These are phyloP conservation scores for Solioccasus polychromus DNA, from an alignment of 768 basidiomycete species.

Conservation along the genomic window DNA sequence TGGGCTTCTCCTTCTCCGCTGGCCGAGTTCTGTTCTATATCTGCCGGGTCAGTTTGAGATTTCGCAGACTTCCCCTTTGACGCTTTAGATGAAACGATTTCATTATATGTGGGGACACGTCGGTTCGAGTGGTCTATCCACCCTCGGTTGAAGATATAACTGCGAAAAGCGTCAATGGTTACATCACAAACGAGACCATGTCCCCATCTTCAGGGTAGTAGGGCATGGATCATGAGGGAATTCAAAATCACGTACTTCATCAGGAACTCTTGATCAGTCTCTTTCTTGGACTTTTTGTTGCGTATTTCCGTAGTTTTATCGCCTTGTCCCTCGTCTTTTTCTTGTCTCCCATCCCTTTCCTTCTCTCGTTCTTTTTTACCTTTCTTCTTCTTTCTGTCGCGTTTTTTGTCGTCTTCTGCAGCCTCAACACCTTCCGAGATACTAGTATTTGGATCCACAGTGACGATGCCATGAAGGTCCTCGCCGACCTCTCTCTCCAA, in stretches of 20 bases:
- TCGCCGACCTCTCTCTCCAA: slow-evolving; percentile 79
- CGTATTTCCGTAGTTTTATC: slow-evolving; percentile 20
- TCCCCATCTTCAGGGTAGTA: neutral
- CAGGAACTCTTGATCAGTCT: slow-evolving; percentile 82
- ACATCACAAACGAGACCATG: neutral
- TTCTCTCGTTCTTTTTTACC: slow-evolving; percentile 32
- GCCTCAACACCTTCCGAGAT: slow-evolving; percentile 24
- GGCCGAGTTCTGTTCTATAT: neutral
- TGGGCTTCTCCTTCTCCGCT: slow-evolving; percentile 27
- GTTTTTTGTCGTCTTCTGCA: slow-evolving; percentile 27
- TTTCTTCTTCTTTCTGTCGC: slow-evolving; percentile 25
- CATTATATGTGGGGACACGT: slow-evolving; percentile 81
- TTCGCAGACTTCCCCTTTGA: slow-evolving; percentile 21
- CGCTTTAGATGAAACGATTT: slow-evolving; percentile 52
- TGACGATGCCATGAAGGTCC: slow-evolving; percentile 67
- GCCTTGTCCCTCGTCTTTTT: slow-evolving; percentile 15
- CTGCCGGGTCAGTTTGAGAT: slow-evolving; percentile 15
- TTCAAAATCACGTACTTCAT: slow-evolving; percentile 64
- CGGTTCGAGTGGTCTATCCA: slow-evolving; percentile 85
- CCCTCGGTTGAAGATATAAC: slow-evolving; percentile 95
- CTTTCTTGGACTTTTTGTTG: slow-evolving; percentile 44
- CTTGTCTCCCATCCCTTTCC: slow-evolving; percentile 29
- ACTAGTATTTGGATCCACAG: slow-evolving; percentile 37
- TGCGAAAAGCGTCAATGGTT: slow-evolving; percentile 30
- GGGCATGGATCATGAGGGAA: neutral